Conservation (phyloP, 106 monocot genomes). For the Dendrobium nobile region DNA sequence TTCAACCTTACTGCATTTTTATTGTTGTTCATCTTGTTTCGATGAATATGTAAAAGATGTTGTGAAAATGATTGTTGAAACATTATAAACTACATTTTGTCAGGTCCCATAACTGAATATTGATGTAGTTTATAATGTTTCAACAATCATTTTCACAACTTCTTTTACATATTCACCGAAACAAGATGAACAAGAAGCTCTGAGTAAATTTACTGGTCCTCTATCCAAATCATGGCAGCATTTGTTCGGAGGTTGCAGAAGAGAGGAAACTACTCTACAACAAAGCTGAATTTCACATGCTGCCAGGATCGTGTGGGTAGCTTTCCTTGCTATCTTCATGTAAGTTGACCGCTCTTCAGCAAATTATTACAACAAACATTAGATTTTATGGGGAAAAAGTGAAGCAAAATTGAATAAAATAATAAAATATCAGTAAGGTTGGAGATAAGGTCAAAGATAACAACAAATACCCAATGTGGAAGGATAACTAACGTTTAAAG, state of each 20-base stretch:
- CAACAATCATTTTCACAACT: constrained; percentile 14
- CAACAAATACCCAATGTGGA: no score
- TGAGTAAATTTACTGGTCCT: constrained; percentile 18
- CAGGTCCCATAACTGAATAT: no score
- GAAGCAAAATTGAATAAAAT: no score
- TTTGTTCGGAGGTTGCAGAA: constrained; percentile 17
- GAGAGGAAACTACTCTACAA: constrained; percentile 21
- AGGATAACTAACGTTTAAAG: no score
- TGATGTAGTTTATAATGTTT: background rate
- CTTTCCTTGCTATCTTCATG: constrained; percentile 39
- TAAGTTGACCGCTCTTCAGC: constrained; percentile 29
- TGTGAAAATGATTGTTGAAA: no score
- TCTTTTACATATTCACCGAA: constrained; percentile 32
- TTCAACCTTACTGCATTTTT: no score
- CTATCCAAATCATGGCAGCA: constrained; percentile 26
- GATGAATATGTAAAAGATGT: no score
- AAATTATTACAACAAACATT: background rate
- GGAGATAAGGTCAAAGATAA: no score
- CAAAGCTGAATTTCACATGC: constrained; percentile 42
- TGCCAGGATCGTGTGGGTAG: constrained; percentile 52
- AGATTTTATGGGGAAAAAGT: background rate
- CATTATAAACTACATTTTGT: no score
- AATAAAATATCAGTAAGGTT: no score
- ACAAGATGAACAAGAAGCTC: constrained; percentile 46
- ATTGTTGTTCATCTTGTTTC: no score